A percentile compares a stretch with the other conserved stretches of the same genome.
phyloP scores from a whole-genome alignment of 2,329 filamentous ascomycete genomes.

The Plectosphaerella cucumerina region DNA sequence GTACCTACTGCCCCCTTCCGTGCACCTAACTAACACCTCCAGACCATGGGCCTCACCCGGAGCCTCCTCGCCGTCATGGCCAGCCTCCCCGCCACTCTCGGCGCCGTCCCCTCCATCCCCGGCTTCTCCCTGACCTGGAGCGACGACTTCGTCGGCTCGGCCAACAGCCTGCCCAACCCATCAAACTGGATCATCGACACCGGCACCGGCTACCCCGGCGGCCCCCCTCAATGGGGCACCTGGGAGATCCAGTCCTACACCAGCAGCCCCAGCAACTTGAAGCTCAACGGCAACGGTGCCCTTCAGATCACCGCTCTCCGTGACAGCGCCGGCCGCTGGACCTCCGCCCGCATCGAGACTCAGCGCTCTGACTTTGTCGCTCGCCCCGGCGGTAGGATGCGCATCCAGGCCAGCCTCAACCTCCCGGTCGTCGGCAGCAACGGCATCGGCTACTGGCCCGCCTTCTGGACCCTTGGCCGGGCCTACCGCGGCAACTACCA shows the following conservation, averaged over 20 bases:
- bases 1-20: too few species aligned
- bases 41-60: too few species aligned
- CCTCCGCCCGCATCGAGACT: constrained; percentile 39
- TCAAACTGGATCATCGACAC: constrained; percentile 38
- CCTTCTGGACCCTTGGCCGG: constrained; percentile 40
- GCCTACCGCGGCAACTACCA: constrained; percentile 31
- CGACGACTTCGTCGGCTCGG: constrained; percentile 29
- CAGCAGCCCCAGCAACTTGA: constrained; percentile 32
- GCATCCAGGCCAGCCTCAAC: constrained; percentile 33
- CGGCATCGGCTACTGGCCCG: constrained; percentile 37
- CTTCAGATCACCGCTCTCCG: constrained; percentile 40
- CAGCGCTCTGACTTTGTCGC: constrained; percentile 28
- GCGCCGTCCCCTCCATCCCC: constrained; percentile 11
- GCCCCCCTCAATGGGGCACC: constrained; percentile 43
- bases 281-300: constrained; percentile 43
- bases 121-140: constrained; percentile 17
- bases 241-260: constrained; percentile 45
- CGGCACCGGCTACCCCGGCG: constrained; percentile 42
- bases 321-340: constrained; percentile 32
- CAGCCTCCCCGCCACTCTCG: constrained; percentile 5
- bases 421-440: constrained; percentile 35
- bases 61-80: constrained; percentile 2
- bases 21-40: too few species aligned
- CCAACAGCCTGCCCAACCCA: constrained; percentile 26
- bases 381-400: constrained; percentile 25